Evolutionary conservation across 306 rosid species (phyloP).

Genomic region (Aeschynomene evenia): DNA sequence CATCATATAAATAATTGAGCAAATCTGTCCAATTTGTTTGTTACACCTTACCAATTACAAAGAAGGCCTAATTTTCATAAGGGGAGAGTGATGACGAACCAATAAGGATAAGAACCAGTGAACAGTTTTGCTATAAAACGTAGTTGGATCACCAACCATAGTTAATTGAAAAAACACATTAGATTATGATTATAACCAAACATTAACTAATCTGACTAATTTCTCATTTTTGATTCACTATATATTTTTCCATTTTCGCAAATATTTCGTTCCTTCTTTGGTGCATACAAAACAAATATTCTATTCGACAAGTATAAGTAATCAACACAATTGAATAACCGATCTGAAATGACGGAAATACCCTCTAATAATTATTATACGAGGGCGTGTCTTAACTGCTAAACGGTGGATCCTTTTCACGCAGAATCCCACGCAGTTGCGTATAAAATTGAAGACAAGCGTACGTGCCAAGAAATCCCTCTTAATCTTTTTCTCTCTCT

Average conservation of each 20-base stretch:
- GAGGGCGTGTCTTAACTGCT: slow-evolving; percentile 23
- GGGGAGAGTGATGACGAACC: slow-evolving; percentile 23
- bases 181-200: not conserved
- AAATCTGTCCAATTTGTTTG: slow-evolving; percentile 6
- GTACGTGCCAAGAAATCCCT: slow-evolving; percentile 37
- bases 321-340: not conserved
- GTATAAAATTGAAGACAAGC: slow-evolving; percentile 32
- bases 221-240: not conserved
- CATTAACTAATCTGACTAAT: slow-evolving; percentile 19
- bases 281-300: not conserved
- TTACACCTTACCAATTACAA: not conserved
- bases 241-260: not conserved
- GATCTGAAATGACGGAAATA: not conserved
- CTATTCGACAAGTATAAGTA: not conserved
- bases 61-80: not conserved
- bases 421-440: slow-evolving; percentile 17
- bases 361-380: too few species aligned
- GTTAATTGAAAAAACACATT: slow-evolving; percentile 5
- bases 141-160: slow-evolving; percentile 34
- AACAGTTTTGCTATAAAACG: not conserved
- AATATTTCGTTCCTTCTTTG: not conserved
- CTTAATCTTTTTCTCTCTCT: not conserved
- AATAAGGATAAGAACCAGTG: slow-evolving; percentile 27
- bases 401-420: slow-evolving; percentile 22
- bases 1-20: not conserved